Evolutionary conservation across 163 green algal species (phyloP).

Genomic region (Scenedesmus sp.): DNA sequence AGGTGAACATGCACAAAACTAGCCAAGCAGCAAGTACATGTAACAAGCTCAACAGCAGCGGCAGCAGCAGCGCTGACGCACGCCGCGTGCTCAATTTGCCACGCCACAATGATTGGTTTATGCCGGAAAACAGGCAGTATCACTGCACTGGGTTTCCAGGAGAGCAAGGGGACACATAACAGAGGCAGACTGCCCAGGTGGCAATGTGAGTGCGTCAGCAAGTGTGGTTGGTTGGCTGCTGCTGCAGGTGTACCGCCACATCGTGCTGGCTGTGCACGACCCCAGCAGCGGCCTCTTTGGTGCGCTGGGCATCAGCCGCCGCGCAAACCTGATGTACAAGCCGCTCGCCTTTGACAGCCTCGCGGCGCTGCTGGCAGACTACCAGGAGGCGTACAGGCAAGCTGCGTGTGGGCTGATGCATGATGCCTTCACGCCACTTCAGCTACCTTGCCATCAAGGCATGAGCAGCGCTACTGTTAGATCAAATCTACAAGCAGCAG

Average conservation of each 20-base stretch:
- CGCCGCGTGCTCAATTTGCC: not conserved
- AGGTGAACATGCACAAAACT: constrained; percentile 34
- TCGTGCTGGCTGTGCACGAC: constrained; percentile 65
- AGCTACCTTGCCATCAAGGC: too few species aligned
- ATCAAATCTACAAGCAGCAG: too few species aligned
- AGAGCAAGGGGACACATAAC: too few species aligned
- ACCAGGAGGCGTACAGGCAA: constrained; percentile 53
- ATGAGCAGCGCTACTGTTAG: too few species aligned
- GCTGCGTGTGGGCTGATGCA: not conserved
- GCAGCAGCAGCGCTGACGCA: not conserved
- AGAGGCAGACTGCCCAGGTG: too few species aligned
- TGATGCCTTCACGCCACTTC: too few species aligned
- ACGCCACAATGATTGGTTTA: not conserved
- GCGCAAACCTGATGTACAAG: constrained; percentile 66
- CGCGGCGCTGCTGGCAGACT: constrained; percentile 57
- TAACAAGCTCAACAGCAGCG: not conserved
- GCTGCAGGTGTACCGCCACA: constrained; percentile 62
- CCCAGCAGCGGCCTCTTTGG: constrained; percentile 49
- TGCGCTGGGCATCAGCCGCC: constrained; percentile 64
- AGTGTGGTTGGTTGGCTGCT: not conserved
- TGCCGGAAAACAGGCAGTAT: not conserved
- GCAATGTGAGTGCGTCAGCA: too few species aligned
- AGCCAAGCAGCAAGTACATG: too few species aligned
- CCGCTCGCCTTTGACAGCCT: constrained; percentile 53
- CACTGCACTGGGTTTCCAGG: not conserved